Conservation (phyloP, 1,284 basidiomycete species). For the Ustilago vetiveriae region DNA sequence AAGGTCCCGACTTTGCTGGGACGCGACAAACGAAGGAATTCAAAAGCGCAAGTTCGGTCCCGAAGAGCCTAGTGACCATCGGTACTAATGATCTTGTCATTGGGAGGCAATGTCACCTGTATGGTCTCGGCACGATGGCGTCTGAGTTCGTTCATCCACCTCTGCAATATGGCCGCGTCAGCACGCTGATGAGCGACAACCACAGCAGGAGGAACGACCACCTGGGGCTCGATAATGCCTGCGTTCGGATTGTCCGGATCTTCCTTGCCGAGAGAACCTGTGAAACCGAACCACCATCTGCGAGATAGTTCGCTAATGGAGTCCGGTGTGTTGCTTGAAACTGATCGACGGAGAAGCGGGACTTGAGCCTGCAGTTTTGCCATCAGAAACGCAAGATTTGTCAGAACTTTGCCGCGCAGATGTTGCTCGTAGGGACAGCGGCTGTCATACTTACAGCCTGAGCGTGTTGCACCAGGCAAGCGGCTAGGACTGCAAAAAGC, state of each 20-base stretch:
- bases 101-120: neutral
- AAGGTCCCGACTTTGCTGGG: no score
- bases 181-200: neutral
- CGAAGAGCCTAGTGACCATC: no score
- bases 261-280: conserved; percentile 4
- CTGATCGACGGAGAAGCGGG: neutral
- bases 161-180: no score
- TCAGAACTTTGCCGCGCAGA: no score
- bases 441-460: conserved; percentile 28
- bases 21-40: no score
- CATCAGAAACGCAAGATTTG: no score
- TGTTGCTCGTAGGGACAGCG: no score
- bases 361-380: conserved; percentile 1
- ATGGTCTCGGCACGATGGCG: neutral
- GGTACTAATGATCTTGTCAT: no score
- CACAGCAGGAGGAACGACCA: neutral
- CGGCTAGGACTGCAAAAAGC: neutral
- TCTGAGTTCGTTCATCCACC: neutral
- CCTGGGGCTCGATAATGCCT: no score
- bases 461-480: conserved; percentile 5
- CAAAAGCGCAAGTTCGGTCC: no score
- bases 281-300: conserved; percentile 4
- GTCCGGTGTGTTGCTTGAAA: neutral
- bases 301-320: neutral
- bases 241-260: no score